phyloP scores from a whole-genome alignment of 106 monocot species.

The Vanilla planifolia region DNA sequence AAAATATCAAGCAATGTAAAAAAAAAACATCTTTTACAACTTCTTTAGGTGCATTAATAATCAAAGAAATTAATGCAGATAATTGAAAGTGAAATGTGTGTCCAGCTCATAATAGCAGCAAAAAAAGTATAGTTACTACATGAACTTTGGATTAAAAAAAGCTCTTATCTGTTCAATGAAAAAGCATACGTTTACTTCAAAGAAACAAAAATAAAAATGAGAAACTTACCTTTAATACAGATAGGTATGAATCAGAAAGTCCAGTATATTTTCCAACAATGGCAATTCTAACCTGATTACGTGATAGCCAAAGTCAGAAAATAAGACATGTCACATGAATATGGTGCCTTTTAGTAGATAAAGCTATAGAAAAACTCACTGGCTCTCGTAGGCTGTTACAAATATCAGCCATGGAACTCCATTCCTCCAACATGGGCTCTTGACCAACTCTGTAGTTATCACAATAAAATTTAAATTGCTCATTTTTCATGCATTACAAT shows the following conservation, averaged over 20 bases:
- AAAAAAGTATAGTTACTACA: too few species aligned
- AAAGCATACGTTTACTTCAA: too few species aligned
- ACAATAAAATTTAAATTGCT: neutral
- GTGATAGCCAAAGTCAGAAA: neutral
- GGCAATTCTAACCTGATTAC: slow-evolving; percentile 49
- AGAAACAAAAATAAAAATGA: neutral
- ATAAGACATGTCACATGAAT: neutral
- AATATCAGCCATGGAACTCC: slow-evolving; percentile 41
- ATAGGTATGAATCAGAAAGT: slow-evolving; percentile 64
- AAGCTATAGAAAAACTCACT: slow-evolving; percentile 21
- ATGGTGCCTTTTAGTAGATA: neutral
- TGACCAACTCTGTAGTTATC: slow-evolving; percentile 20
- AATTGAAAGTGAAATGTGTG: too few species aligned
- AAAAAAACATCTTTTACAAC: too few species aligned
- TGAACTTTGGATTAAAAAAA: too few species aligned
- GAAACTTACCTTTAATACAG: slow-evolving; percentile 48
- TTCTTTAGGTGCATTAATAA: too few species aligned
- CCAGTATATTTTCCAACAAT: slow-evolving; percentile 69
- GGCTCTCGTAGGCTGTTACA: slow-evolving; percentile 36
- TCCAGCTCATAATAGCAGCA: too few species aligned
- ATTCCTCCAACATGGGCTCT: slow-evolving; percentile 37
- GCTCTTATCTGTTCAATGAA: neutral
- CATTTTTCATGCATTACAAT: neutral
- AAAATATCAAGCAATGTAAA: too few species aligned
- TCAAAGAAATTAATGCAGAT: too few species aligned